phyloP scores from a whole-genome alignment of 306 rosid genomes.

The Myrica gale region DNA sequence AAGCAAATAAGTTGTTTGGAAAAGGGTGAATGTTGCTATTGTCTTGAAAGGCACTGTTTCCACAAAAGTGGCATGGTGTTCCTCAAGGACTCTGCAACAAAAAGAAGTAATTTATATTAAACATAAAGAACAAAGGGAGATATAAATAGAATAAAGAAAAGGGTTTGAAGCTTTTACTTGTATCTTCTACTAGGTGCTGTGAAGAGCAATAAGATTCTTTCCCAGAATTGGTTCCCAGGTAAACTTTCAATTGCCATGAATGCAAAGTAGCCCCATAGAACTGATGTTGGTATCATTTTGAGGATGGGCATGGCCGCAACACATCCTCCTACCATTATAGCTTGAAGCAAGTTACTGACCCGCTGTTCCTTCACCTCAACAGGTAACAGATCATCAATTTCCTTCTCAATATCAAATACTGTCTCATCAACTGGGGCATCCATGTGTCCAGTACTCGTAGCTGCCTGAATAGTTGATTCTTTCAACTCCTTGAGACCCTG shows the following conservation, averaged over 20 bases:
- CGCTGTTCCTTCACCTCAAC: slow-evolving; percentile 98
- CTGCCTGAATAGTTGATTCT: slow-evolving; percentile 82
- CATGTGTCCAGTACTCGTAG: slow-evolving; percentile 75
- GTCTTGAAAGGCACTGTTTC: slow-evolving; percentile 97
- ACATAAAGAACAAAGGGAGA: background rate
- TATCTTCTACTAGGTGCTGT: slow-evolving; percentile 94
- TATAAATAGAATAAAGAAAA: background rate
- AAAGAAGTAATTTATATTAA: slow-evolving; percentile 15
- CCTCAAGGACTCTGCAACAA: slow-evolving; percentile 85
- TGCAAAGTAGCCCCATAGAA: slow-evolving; percentile 98
- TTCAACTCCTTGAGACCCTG: slow-evolving; percentile 86
- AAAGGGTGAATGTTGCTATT: slow-evolving; percentile 68
- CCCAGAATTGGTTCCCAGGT: slow-evolving; percentile 99
- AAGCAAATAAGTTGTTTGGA: slow-evolving; percentile 79
- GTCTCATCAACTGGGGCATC: slow-evolving; percentile 88
- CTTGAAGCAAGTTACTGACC: slow-evolving; percentile 80
- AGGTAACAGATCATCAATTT: slow-evolving; percentile 87
- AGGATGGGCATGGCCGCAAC: slow-evolving; percentile 97
- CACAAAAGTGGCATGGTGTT: slow-evolving; percentile 90
- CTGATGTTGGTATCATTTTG: slow-evolving; percentile 94
- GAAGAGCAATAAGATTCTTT: slow-evolving; percentile 84
- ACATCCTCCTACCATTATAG: slow-evolving; percentile 85
- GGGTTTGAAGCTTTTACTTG: slow-evolving; percentile 39
- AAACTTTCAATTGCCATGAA: slow-evolving; percentile 98
- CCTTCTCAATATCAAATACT: slow-evolving; percentile 83